Base-by-base conservation (phyloP, 2,329 filamentous ascomycete genomes). In the Calcarisporium arbuscula region DNA sequence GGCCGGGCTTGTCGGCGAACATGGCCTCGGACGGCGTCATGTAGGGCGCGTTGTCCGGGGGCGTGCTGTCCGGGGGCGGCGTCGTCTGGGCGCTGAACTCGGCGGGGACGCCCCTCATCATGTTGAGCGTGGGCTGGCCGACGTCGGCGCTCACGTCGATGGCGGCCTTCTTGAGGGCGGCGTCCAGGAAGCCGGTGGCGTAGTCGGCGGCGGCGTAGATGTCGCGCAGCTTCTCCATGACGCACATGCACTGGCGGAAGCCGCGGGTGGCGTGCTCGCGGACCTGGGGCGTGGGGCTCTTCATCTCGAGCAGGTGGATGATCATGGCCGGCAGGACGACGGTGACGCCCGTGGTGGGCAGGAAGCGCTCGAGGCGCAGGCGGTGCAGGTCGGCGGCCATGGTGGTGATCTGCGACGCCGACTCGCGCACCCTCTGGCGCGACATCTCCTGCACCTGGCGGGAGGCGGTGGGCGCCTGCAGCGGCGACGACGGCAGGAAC, bases 191-290 rank as follows among this genome's bases (percentile, higher is more conserved):
- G 3, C 85, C 85, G 1, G 85, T 90, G n/a, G 87, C 88, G 50
- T 92, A 95, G 58, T 95, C 89, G n/a, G 90, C 90, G 0, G 89
- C 88, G 1, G 88, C 81, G 52, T 96, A 95, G 19, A 88, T 85
- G 52, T 95, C 87, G 23, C 88, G 79, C 14, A 96, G 71, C 43
- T 82, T 82, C 55, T 88, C 81, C 69, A 95, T 84, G 39, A 95
- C 87, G 30, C 81, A 76, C 86, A 95, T 95, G 62, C 90, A 95
- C 55, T 88, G 82, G 48, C 82, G 83, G 65, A 95, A 95, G 15
- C 87, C 85, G 38, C 81, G 76, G 17, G 88, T 73, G 30, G 85
- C 88, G 27, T 76, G 71, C 40, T 84, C 74, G 14, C 86, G 78
- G 4, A 82, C 80, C 35, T 79, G 75, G 12, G 78, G 74, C 35